These are phyloP conservation scores for Metschnikowia arizonensis DNA, from an alignment of 805 yeast species.

Conservation along the genomic window DNA sequence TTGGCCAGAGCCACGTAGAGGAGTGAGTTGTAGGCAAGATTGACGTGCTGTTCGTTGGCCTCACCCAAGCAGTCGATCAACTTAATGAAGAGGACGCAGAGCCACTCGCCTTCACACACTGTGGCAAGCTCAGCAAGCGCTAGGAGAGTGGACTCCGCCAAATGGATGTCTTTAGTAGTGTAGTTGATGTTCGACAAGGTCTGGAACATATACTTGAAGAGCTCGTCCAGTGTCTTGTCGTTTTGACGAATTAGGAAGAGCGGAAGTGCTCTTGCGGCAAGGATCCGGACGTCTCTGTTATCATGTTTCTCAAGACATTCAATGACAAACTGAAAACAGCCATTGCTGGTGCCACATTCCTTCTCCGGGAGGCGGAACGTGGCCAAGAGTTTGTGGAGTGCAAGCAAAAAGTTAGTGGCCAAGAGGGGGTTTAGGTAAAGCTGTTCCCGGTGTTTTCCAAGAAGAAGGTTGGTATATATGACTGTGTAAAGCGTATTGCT, in stretches of 20 bases:
- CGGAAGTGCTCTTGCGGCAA: slow-evolving; percentile 52
- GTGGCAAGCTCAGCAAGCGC: slow-evolving; percentile 65
- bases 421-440: slow-evolving; percentile 23
- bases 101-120: slow-evolving; percentile 60
- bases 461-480: slow-evolving; percentile 21
- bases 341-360: slow-evolving; percentile 19
- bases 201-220: slow-evolving; percentile 42
- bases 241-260: slow-evolving; percentile 40
- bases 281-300: slow-evolving; percentile 53
- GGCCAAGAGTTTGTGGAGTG: slow-evolving; percentile 47
- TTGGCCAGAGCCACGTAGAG: slow-evolving; percentile 53
- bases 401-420: slow-evolving; percentile 42
- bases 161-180: slow-evolving; percentile 27
- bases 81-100: slow-evolving; percentile 61
- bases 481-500: slow-evolving; percentile 24
- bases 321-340: slow-evolving; percentile 40
- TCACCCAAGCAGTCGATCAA: slow-evolving; percentile 66
- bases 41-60: slow-evolving; percentile 57
- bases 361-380: slow-evolving; percentile 49
- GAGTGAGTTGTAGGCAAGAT: slow-evolving; percentile 65
- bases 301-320: slow-evolving; percentile 34
- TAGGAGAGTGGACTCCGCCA: slow-evolving; percentile 56
- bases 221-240: slow-evolving; percentile 36
- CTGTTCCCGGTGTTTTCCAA: slow-evolving; percentile 5
- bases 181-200: slow-evolving; percentile 36